These are phyloP conservation scores for Pythium chondricola DNA, from an alignment of 352 stramenopile genomes.

Conservation along the genomic window DNA sequence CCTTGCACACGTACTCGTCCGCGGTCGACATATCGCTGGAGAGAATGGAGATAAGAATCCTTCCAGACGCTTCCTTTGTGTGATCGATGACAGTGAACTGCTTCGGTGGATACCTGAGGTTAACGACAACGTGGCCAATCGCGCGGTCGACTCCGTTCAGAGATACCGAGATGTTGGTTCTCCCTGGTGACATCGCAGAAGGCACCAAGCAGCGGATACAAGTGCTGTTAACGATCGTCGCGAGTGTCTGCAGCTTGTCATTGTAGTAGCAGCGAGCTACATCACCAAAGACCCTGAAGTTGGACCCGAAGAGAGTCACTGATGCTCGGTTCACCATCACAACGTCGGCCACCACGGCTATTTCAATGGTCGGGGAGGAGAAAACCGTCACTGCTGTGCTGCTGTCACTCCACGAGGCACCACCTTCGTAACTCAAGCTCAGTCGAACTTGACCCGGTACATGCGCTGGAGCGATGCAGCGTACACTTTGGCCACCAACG, in stretches of 20 bases:
- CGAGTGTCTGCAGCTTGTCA: conserved; percentile 4
- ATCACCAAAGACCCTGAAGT: conserved; percentile 4
- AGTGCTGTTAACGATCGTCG: conserved; percentile 11
- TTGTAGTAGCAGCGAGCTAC: conserved; percentile 13
- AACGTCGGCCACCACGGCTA: conserved; percentile 5
- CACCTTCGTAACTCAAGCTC: conserved; percentile 13
- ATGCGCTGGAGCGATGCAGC: conserved; percentile 8
- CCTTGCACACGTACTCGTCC: conserved; percentile 14
- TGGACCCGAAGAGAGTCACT: conserved; percentile 17
- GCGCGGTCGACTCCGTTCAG: conserved; percentile 18
- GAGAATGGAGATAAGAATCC: background rate
- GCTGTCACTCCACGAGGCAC: conserved; percentile 8
- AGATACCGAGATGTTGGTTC: conserved; percentile 4
- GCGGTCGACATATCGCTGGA: conserved; percentile 1
- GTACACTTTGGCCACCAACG: conserved; percentile 3
- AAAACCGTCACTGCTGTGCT: background rate
- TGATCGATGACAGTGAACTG: conserved; percentile 5
- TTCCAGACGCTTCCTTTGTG: background rate
- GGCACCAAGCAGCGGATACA: conserved; percentile 16
- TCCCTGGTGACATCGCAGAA: background rate
- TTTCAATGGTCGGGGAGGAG: conserved; percentile 8
- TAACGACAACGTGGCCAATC: background rate
- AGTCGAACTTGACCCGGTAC: conserved; percentile 4
- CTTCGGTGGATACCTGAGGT: conserved; percentile 9
- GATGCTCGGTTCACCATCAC: conserved; percentile 7